Percentiles rank a stretch among this genome's conserved stretches.
Evolutionary conservation across 2,329 filamentous ascomycete genomes (phyloP).

Genomic region (Sclerotinia glacialis): DNA sequence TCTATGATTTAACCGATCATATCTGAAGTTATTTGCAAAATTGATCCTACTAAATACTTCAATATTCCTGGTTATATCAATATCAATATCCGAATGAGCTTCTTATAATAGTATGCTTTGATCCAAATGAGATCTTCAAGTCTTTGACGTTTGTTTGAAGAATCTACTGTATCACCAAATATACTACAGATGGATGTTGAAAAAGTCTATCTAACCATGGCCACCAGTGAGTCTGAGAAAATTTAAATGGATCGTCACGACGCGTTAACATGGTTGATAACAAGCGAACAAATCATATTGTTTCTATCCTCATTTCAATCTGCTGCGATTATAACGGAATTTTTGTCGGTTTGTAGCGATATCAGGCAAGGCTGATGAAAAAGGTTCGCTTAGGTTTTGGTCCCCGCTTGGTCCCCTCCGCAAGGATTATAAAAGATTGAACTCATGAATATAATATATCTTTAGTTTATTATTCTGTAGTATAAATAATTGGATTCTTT

Average conservation of each 20-base stretch:
- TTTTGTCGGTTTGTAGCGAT: constrained; percentile 9
- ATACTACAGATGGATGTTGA: background rate
- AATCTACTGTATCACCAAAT: background rate
- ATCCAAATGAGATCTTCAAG: background rate
- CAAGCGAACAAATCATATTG: constrained; percentile 10
- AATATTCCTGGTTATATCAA: background rate
- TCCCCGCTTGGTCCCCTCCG: too few relatives aligned
- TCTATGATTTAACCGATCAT: background rate
- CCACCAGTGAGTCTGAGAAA: background rate
- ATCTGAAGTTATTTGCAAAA: background rate
- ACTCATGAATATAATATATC: too few relatives aligned
- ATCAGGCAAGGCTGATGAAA: constrained; percentile 21
- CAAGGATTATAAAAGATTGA: too few relatives aligned
- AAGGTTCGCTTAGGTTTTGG: too few relatives aligned
- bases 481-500: too few relatives aligned
- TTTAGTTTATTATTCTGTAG: too few relatives aligned
- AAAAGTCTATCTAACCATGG: background rate
- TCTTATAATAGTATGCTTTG: background rate
- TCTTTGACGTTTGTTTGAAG: too few relatives aligned
- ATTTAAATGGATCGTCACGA: background rate
- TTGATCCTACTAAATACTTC: too few relatives aligned
- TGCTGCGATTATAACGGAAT: background rate
- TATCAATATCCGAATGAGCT: background rate
- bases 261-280: too few relatives aligned
- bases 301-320: background rate